Conservation (phyloP, 179 eudicot species). For the Kewa caespitosa region DNA sequence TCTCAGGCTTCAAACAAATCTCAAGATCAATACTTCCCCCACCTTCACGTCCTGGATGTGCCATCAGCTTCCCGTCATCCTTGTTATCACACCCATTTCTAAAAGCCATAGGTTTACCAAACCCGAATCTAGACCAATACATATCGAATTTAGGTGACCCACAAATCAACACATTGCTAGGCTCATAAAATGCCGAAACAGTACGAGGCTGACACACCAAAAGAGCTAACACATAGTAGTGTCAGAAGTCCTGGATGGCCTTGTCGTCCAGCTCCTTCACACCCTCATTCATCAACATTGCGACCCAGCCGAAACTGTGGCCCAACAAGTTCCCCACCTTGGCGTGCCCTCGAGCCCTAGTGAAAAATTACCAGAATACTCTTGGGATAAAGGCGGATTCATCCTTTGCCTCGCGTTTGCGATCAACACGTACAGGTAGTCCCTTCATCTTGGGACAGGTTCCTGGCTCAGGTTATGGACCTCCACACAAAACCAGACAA, state of each 20-base stretch:
- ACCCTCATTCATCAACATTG: not conserved
- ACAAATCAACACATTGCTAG: not conserved
- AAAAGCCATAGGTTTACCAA: slow-evolving; percentile 44
- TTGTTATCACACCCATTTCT: slow-evolving; percentile 35
- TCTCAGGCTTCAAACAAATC: slow-evolving; percentile 13
- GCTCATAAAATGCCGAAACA: not conserved
- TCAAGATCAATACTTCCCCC: slow-evolving; percentile 33
- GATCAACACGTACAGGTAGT: not conserved
- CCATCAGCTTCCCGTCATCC: slow-evolving; percentile 37
- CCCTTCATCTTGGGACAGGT: not conserved
- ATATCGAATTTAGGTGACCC: slow-evolving; percentile 38
- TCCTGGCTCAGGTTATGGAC: slow-evolving; percentile 24
- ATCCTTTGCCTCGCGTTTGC: not conserved
- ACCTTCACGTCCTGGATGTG: slow-evolving; percentile 34
- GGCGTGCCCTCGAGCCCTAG: not conserved
- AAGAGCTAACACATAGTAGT: slow-evolving; percentile 27
- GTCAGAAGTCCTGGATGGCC: slow-evolving; percentile 19
- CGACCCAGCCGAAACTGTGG: slow-evolving; percentile 17
- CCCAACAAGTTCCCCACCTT: slow-evolving; percentile 8
- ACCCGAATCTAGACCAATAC: slow-evolving; percentile 43
- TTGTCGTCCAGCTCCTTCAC: not conserved
- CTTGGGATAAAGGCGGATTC: not conserved
- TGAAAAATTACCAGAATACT: slow-evolving; percentile 7
- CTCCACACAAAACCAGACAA: slow-evolving; percentile 22
- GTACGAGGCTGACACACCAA: slow-evolving; percentile 9